phyloP scores from a whole-genome alignment of 495 filamentous ascomycete species.

The Cladorrhinum samala region DNA sequence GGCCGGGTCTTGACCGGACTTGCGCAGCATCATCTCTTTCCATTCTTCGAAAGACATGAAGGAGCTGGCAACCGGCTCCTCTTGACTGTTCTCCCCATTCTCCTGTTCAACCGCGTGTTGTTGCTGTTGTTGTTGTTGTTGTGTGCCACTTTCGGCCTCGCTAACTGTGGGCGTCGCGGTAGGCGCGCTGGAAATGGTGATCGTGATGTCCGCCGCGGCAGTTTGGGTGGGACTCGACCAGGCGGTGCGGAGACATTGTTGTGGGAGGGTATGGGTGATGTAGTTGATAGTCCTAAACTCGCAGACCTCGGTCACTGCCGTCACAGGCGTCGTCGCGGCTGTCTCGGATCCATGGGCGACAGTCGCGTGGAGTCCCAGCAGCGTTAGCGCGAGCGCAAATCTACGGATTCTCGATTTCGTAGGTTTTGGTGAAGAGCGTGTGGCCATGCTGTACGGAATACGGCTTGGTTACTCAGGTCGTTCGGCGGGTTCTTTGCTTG shows the following conservation, averaged over 20 bases:
- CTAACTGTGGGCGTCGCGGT: slow-evolving; percentile 2
- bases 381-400: slow-evolving; percentile 16
- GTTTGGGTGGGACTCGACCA: slow-evolving; percentile 28
- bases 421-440: slow-evolving; percentile 6
- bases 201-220: slow-evolving; percentile 4
- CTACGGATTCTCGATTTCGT: neutral
- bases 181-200: slow-evolving; percentile 1
- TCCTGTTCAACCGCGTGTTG: slow-evolving; percentile 3
- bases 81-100: slow-evolving; percentile 1
- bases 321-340: slow-evolving; percentile 5
- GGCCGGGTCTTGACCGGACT: slow-evolving; percentile 76
- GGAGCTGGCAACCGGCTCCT: slow-evolving; percentile 68
- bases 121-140: too few relatives aligned
- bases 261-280: slow-evolving; percentile 70
- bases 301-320: slow-evolving; percentile 38
- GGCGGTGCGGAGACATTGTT: slow-evolving; percentile 61
- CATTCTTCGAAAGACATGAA: slow-evolving; percentile 98
- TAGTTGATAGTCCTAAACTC: slow-evolving; percentile 68
- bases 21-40: slow-evolving; percentile 89
- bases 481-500: slow-evolving; percentile 6
- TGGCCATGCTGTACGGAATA: slow-evolving; percentile 15
- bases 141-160: slow-evolving; percentile 15
- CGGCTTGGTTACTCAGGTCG: slow-evolving; percentile 12
- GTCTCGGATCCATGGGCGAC: slow-evolving; percentile 14
- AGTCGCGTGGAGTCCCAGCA: slow-evolving; percentile 21